phyloP scores from a whole-genome alignment of 805 yeast species.

The Kuraishia molischiana region DNA sequence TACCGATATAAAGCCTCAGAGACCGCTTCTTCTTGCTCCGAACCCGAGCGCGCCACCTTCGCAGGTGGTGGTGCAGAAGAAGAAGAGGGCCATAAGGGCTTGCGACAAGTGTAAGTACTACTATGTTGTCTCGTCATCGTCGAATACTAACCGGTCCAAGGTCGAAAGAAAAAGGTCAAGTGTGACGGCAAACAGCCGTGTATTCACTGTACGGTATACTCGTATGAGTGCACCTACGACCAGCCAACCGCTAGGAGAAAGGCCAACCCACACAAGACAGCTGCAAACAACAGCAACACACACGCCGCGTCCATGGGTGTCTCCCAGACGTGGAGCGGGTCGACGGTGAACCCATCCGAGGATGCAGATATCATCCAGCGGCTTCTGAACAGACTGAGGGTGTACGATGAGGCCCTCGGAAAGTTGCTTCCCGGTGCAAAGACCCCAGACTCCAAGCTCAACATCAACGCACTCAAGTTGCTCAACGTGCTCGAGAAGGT shows the following conservation, averaged over 20 bases:
- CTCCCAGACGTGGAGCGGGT: neutral
- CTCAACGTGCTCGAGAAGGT: constrained; percentile 13
- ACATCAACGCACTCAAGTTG: constrained; percentile 21
- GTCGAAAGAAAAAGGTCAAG: constrained; percentile 61
- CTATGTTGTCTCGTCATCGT: neutral
- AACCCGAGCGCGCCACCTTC: neutral
- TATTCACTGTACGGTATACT: constrained; percentile 77
- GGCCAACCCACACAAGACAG: constrained; percentile 1
- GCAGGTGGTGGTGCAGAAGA: constrained; percentile 23
- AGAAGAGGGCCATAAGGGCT: constrained; percentile 63
- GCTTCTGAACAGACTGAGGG: constrained; percentile 17
- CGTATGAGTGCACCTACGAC: constrained; percentile 76
- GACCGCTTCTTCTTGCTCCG: neutral
- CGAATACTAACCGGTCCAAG: constrained; percentile 1
- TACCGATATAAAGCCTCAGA: neutral
- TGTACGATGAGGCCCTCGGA: constrained; percentile 22
- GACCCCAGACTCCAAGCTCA: constrained; percentile 18
- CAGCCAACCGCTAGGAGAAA: constrained; percentile 58
- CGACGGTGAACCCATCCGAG: constrained; percentile 14
- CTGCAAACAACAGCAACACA: constrained; percentile 1
- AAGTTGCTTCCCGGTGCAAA: constrained; percentile 21
- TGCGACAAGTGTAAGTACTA: constrained; percentile 50
- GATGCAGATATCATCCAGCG: constrained; percentile 19
- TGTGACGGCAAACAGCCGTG: constrained; percentile 79
- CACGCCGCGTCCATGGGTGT: neutral